Evolutionary conservation across 192 early-diverging fungal genomes (phyloP), one percentile per base, ranked within the genome.

Genomic region (Mortierella antarctica): DNA sequence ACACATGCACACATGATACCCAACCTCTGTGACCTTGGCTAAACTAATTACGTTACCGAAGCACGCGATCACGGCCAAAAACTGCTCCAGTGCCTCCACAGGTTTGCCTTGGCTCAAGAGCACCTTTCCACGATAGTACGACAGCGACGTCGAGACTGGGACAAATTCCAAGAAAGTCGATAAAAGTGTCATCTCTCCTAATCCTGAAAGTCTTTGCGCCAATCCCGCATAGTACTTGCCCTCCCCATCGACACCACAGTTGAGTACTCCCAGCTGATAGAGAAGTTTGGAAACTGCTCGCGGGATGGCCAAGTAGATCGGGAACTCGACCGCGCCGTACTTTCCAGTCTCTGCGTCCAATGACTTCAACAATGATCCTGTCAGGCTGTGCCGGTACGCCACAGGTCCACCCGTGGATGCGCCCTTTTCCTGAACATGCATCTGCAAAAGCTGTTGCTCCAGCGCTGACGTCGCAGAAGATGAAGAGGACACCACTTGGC

Each of bases 71-170:
- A 80, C 65, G 12, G 65, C 60, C 70, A 80, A 57, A 31, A 80
- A 72, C 14, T 80, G 77, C 14, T 62, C 60, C 17, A 71, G 17
- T 1, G 77, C 77, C 20, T 49, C n/a, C 6, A 57, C 60, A 56
- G 77, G 52, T 49, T 72, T 46, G 12, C 46, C 52, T 20, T 72
- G 64, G 51, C 54, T 62, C 46, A 80, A 39, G 9, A 80, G 50
- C 10, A 67, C 77, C 42, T 65, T 71, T 65, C 77, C 77, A 2
- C 65, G 68, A 54, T 80, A 80, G 18, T 80, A 80, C 0, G 77
- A 42, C 8, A 80, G 56, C 9, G 77, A 66, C 4, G 77, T 67
- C 11, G 52, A 63, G 4, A 39, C 18, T 1, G 77, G 70, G 3
- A 80, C 70, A 56, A 72, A 57, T 8, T 71, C 70, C 59, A 80